Base-by-base conservation (phyloP, 169 alveolate genomes). In the Eimeria brunetti region DNA sequence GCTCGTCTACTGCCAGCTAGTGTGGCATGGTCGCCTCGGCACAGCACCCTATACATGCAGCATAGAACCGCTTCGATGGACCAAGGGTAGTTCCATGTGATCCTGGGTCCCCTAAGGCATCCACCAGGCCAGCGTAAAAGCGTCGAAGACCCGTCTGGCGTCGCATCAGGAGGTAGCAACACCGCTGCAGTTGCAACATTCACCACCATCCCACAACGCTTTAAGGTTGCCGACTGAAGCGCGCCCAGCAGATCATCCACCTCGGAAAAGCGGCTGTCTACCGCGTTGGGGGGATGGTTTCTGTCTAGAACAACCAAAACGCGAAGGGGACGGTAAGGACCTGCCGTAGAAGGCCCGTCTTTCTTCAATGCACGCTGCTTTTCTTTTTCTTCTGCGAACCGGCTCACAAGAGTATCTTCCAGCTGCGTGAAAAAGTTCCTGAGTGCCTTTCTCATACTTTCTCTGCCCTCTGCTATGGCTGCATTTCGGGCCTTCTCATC, bases 221-320 rank as follows among this genome's bases (percentile, higher is more conserved):
- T 22, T 27, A 86, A 38, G 49, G 64, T 69, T 27, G 80, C 38
- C 67, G 51, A 56, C 81, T 86, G 93, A 36, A 86, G 83, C 20
- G 83, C 60, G 22, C 12, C 67, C 60, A 86, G 67, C 69, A 41
- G 27, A 12, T 60, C 18, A 49, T 86, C 67, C 62, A 86, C 53
- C 60, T 86, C 93, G 6, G 14, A 41, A 60, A 86, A 86, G 62
- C 93, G 93, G 75, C 83, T 51, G 30, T n/a, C 56, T 5, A 86
- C 49, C 38, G 93, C 93, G 53, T 86, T 86, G 51, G 93, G 93
- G 62, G 83, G 83, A 86, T 86, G 93, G 64, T 86, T 86, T 44
- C 93, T 86, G 62, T 86, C 93, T 49, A 86, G 24, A 24, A 44
- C 93, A 27, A 86, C 49, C 7, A 86, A 38, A 12, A 86, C 93